Conservation (phyloP, 2,329 filamentous ascomycete genomes). For the Teratosphaeria zuluensis region DNA sequence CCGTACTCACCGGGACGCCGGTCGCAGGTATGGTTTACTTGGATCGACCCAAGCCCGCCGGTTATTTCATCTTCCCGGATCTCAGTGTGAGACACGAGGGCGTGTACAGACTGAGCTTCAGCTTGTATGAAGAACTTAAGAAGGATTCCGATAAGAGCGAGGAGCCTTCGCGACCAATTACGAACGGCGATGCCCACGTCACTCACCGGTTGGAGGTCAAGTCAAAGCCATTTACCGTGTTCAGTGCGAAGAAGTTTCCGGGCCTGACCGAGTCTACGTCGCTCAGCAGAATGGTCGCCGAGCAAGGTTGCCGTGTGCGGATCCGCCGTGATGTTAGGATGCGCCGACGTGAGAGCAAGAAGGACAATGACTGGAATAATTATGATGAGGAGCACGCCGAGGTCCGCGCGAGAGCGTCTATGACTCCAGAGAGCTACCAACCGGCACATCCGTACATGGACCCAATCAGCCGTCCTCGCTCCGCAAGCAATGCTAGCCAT, state of each 20-base stretch:
- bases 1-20: constrained; percentile 86
- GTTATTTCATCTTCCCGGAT: constrained; percentile 97
- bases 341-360: constrained; percentile 70
- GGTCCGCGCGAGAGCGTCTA: constrained; percentile 35
- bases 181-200: constrained; percentile 49
- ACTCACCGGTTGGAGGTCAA: constrained; percentile 85
- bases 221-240: constrained; percentile 78
- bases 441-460: constrained; percentile 15
- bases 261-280: constrained; percentile 82
- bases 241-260: constrained; percentile 96
- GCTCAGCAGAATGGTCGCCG: constrained; percentile 81
- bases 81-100: constrained; percentile 93
- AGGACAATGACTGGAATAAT: constrained; percentile 56
- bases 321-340: constrained; percentile 91
- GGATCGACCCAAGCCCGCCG: constrained; percentile 67
- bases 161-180: constrained; percentile 26
- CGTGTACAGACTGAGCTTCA: constrained; percentile 82
- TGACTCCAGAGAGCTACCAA: constrained; percentile 21
- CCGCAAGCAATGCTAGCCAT: constrained; percentile 29
- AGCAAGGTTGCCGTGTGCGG: constrained; percentile 92
- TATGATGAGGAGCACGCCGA: constrained; percentile 47
- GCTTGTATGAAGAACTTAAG: constrained; percentile 88
- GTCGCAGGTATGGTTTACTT: constrained; percentile 95
- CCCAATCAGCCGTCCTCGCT: constrained; percentile 28
- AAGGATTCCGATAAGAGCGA: constrained; percentile 60